A percentile compares a stretch with the other conserved stretches of the same genome.
Evolutionary conservation across 108 stramenopile species (phyloP).

Genomic region (Chaetoceros muelleri): DNA sequence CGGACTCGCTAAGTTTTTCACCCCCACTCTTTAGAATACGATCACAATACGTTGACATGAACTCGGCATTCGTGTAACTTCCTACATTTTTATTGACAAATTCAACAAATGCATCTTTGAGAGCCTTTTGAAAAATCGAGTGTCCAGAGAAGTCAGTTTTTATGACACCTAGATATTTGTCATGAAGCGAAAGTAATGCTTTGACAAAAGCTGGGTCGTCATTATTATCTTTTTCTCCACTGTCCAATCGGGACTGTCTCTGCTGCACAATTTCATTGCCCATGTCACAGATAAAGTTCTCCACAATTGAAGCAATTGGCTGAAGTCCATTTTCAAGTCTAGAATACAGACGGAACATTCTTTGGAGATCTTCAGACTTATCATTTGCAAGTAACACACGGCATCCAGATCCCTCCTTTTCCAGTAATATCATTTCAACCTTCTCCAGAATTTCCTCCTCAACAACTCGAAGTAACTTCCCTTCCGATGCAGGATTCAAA

Average conservation of each 20-base stretch:
- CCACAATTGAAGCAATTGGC: constrained; percentile 88
- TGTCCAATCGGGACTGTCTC: constrained; percentile 80
- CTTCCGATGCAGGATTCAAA: constrained; percentile 84
- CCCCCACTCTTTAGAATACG: constrained; percentile 96
- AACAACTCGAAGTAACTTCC: constrained; percentile 82
- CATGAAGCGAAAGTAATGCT: constrained; percentile 90
- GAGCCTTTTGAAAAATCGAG: constrained; percentile 95
- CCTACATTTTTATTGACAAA: constrained; percentile 97
- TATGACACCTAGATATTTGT: constrained; percentile 90
- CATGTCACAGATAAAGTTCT: constrained; percentile 70
- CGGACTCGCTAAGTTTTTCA: constrained; percentile 91
- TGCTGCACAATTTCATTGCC: constrained; percentile 83
- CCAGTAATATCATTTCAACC: constrained; percentile 85
- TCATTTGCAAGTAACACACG: constrained; percentile 91
- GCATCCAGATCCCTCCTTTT: constrained; percentile 97
- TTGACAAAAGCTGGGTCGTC: constrained; percentile 97
- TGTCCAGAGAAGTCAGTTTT: constrained; percentile 86
- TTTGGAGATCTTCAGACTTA: constrained; percentile 88
- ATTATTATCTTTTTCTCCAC: constrained; percentile 86
- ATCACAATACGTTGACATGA: constrained; percentile 97
- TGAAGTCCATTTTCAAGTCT: constrained; percentile 88
- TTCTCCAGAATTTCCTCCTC: constrained; percentile 94
- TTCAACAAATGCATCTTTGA: constrained; percentile 98
- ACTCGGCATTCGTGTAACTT: constrained; percentile 90
- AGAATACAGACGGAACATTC: constrained; percentile 94